Evolutionary conservation across 257 asterid genomes (phyloP), one percentile per base, ranked within the genome.

Genomic region (Forsythia viridissima): DNA sequence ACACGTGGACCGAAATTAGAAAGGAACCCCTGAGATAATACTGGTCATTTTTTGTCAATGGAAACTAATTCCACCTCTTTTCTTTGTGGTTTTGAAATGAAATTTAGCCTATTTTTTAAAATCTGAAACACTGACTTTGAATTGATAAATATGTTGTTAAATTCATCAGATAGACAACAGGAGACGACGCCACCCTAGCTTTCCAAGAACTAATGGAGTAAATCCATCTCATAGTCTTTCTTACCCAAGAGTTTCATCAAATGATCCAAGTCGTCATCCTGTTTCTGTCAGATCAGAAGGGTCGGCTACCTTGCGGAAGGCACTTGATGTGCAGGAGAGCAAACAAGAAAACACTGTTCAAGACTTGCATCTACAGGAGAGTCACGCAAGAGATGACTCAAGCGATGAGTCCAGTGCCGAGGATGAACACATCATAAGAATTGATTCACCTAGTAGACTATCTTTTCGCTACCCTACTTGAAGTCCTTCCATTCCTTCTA

Each of bases 401-500:
- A 93, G 97, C 69, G 97, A 92, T 75, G 99, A 96, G 65, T 94
- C 99, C 30, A 98, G 95, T 48, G 77, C 85, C 20, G 97, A 95
- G 86, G 97, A 93, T 36, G 97, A 93, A 44, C 92, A 88, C 66
- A 80, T 96, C 5, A 68, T 96, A 9, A 90, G 96, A 80, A 93
- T 96, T 71, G 96, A 93, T 77, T 88, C 98, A 1, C 97, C 91
- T 8, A 96, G 98, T 87, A 84, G 77, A 41, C 90, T 90, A 40
- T 91, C 96, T 36, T 93, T 91, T 43, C 89, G 67, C 42, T 84
- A 81, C 51, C 86, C 79, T 69, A 81, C 87, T 65, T 88, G 78
- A 86, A 71, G 48, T 51, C 74, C 9, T 6, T 65, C 44, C 75
- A 66, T 10, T 46, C 18, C 4, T 12, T 63, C 70, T 21, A 51